Conservation (phyloP, 2,329 filamentous ascomycete species). For the Pleoardoris graminearum region DNA sequence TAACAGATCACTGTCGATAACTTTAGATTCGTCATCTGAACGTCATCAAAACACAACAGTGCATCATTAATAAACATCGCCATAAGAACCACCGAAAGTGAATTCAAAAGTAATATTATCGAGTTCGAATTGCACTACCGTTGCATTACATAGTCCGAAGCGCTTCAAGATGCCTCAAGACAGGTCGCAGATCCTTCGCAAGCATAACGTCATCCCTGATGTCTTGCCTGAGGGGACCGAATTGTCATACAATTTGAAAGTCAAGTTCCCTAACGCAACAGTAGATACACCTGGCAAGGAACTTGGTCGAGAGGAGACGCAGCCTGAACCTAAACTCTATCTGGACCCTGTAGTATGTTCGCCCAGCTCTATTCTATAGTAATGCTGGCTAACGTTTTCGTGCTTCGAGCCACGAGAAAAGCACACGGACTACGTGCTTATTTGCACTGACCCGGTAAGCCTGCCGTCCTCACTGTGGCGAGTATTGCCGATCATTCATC, state of each 20-base stretch:
- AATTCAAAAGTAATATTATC: too few species aligned
- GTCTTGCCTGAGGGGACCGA: constrained; percentile 16
- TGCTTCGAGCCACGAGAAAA: constrained; percentile 19
- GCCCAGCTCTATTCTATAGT: not conserved
- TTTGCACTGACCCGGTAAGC: constrained; percentile 25
- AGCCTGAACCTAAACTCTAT: constrained; percentile 20
- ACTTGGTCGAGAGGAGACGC: constrained; percentile 20
- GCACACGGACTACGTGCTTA: constrained; percentile 19
- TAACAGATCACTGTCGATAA: too few species aligned
- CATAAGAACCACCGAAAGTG: too few species aligned
- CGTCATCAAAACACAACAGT: too few species aligned
- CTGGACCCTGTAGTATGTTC: constrained; percentile 17
- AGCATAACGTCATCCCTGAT: constrained; percentile 25
- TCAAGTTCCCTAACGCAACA: constrained; percentile 20
- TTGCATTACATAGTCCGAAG: not conserved
- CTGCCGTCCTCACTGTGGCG: too few species aligned
- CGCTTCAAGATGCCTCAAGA: not conserved
- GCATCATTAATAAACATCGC: too few species aligned
- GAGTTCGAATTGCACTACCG: too few species aligned
- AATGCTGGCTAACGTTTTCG: not conserved
- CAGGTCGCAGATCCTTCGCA: constrained; percentile 9
- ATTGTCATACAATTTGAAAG: constrained; percentile 17
- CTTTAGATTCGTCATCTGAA: too few species aligned
- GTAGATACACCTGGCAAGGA: constrained; percentile 19
- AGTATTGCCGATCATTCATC: too few species aligned